Evolutionary conservation across 169 alveolate species (phyloP), one percentile per base, ranked within the genome.

Genomic region (Cryptosporidium muris): DNA sequence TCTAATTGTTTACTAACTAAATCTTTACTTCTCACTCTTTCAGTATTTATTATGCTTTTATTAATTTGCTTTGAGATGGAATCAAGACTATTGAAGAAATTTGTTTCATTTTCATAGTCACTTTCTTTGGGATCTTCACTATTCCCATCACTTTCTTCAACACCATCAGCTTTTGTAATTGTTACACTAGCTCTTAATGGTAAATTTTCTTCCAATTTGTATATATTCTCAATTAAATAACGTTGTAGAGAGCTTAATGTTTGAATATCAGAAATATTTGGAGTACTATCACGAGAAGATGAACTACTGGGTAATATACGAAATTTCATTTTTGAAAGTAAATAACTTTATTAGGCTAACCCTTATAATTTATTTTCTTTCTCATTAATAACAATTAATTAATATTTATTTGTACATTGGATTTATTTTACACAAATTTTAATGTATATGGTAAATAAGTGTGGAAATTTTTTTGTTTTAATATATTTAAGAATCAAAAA

Each of bases 11-110:
- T 49, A 9, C 25, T 25, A 25, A 25, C 25, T 25, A 25, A 25
- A 12, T 49, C 12, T 49, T 49, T 49, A 9, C 54, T 49, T 49
- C 1, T 49, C 8, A 49, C 12, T 49, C n/a, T 63, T 51, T 66
- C 80, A 8, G 66, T 64, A n/a, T 80, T 42, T 2, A 65, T 48
- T 82, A 47, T 82, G 38, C 66, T 66, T 53, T 82, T 82, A 25
- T 25, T 25, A 25, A 25, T 25, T 51, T 81, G 67, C 48, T 81
- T 81, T 53, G 74, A 38, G 47, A 68, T 81, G 7, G 80, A 54
- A 14, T 82, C 82, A 42, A 82, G 66, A 36, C 66, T 82, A 9
- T 66, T 51, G 2, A 65, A 53, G 25, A 82, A 66, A 25, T 58
- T 37, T 14, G 65, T 52, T 64, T 64, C 49, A 49, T 47, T 58